phyloP scores from a whole-genome alignment of 108 stramenopile species.

The Parmales sp. region DNA sequence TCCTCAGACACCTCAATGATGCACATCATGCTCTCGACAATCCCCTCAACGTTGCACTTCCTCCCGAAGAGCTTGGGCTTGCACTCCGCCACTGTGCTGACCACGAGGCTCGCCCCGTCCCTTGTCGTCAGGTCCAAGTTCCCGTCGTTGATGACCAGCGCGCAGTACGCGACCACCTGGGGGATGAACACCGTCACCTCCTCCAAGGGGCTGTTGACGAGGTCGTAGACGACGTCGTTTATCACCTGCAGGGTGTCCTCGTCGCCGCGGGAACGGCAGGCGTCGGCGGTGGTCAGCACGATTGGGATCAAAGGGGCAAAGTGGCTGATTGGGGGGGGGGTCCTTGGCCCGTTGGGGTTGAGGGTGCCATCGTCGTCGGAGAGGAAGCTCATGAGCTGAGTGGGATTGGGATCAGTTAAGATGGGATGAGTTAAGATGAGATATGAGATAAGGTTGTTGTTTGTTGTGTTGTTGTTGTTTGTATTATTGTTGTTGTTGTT shows the following conservation, averaged over 20 bases:
- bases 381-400: constrained; percentile 58
- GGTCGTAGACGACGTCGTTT: constrained; percentile 79
- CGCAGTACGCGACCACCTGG: constrained; percentile 52
- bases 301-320: constrained; percentile 60
- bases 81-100: constrained; percentile 80
- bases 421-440: no score
- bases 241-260: constrained; percentile 80
- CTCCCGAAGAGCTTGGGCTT: constrained; percentile 85
- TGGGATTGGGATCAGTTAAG: no score
- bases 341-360: constrained; percentile 32
- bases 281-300: constrained; percentile 64
- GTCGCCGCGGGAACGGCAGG: constrained; percentile 47
- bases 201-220: constrained; percentile 51
- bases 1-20: constrained; percentile 77
- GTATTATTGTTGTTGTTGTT: no score
- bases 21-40: constrained; percentile 69
- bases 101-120: constrained; percentile 77
- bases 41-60: constrained; percentile 47
- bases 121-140: constrained; percentile 70
- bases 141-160: constrained; percentile 46
- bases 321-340: neutral
- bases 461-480: no score
- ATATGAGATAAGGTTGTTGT: no score
- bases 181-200: constrained; percentile 45
- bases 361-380: constrained; percentile 56